Base-by-base conservation (phyloP, 2,329 filamentous ascomycete genomes). In the Raffaelea albimanens region DNA sequence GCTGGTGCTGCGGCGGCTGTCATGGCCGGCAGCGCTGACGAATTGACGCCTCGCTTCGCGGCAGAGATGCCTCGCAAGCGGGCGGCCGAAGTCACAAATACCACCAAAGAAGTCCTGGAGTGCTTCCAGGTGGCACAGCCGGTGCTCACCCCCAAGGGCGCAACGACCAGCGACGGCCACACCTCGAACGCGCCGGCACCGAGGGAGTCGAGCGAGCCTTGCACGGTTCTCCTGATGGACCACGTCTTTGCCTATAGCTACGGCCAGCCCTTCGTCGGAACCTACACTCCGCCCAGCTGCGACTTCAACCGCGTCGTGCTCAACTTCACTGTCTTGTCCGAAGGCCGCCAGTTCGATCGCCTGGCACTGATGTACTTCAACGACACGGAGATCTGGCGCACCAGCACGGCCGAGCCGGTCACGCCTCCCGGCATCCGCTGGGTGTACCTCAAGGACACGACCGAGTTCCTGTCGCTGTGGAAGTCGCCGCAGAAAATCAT, bases 371-470 rank as follows among this genome's bases (percentile, higher is more conserved):
- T 93, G 73, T 93, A 83, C 57, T 70, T 93, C 34, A 80, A 79
- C 38, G 84, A 91, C 60, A 80, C 77, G 10, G 87, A 94, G 61
- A 73, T 94, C n/a, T 93, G 85, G 71, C 73, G 87, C 21, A 90
- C 86, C 2, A 89, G 85, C 5, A 94, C 87, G 1, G 85, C 87
- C 4, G 85, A 94, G 65, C 86, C 87, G 1, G 87, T 80, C 0
- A 54, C 57, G 4, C 56, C 67, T 4, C 72, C 72, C 20, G 87
- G 86, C 7, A 89, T 93, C 52, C 67, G 74, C 40, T 91, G 85
- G 84, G 80, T 76, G 1, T 88, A 87, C 59, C 68, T 82, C 47
- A 93, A 91, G 63, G 86, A 94, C 59, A 80, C 89, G 78, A 85
- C 83, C 2, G 72, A 76, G 46, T 90, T 82, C 59, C 66, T 83